Evolutionary conservation across 306 rosid species (phyloP), one percentile per base, ranked within the genome.

Genomic region (Cicer yamashitae): DNA sequence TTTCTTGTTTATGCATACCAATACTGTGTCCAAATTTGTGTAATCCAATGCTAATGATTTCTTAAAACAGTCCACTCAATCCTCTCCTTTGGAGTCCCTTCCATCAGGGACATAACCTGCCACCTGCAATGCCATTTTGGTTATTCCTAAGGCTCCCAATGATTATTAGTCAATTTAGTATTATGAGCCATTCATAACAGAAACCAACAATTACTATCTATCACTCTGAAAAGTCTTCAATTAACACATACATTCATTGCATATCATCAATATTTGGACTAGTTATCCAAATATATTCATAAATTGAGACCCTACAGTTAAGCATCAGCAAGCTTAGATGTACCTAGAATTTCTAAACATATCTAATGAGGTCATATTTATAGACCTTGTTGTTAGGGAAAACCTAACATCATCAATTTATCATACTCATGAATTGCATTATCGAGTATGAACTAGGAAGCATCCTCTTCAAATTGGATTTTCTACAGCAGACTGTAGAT

Each of bases 241-340:
- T 63, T 63, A 50, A 7, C 73, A 47, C 56, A 44, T 79, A 43
- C 81, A 66, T 44, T 48, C 68, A 66, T 53, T 34, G 46, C 46
- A 67, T 14, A 57, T 67, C 54, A 72, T 50, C 51, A 7, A 77
- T 74, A 77, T 81, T 74, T 80, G 81, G 85, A 78, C 81, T 40
- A 46, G 73, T 56, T 5, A 34, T 84, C 78, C 80, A 77, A 73
- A 46, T 54, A 76, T 8, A 48, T 68, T 22, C 53, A 75, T 52
- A 66, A 8, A 56, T 9, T 10, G n/a, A 68, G 70, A 52, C 51
- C 68, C 71, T n/a, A 18, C 39, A 34, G 70, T 41, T 53, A 53
- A 59, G 22, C 10, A 70, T 15, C 8, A 48, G 44, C 40, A 15
- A 61, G 20, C 51, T 61, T 64, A 53, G 43, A 76, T 54, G 59